A percentile compares a stretch with the other conserved stretches of the same genome.
Evolutionary conservation across 768 basidiomycete species (phyloP).

Genomic region (Hygrocybe punicea): DNA sequence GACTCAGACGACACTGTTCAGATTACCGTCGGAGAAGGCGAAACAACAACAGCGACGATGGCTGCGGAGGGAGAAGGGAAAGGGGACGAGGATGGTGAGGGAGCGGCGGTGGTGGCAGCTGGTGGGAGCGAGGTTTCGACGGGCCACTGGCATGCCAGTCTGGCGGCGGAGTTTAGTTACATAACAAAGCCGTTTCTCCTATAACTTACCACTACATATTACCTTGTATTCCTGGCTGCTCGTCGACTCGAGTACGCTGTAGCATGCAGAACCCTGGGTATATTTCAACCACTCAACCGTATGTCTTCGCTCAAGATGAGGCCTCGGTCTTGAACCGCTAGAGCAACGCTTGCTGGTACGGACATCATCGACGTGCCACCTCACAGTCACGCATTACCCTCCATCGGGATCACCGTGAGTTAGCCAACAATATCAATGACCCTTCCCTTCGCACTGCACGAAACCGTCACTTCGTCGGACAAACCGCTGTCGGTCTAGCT

Average conservation of each 20-base stretch:
- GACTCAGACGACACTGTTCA: conserved; percentile 24
- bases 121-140: conserved; percentile 60
- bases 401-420: no score
- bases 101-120: conserved; percentile 26
- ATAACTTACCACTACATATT: background rate
- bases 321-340: no score
- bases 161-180: conserved; percentile 9
- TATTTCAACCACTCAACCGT: no score
- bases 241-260: background rate
- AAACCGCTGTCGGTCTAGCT: no score
- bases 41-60: conserved; percentile 13
- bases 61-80: background rate
- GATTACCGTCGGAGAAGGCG: conserved; percentile 19
- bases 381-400: no score
- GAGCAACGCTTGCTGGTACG: no score
- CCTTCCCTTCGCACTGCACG: no score
- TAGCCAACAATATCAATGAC: no score
- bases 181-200: background rate
- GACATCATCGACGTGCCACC: no score
- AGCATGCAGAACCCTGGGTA: no score
- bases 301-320: no score
- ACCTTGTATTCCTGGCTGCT: background rate
- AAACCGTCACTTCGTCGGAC: no score
- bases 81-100: conserved; percentile 18
- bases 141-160: conserved; percentile 25